phyloP scores from a whole-genome alignment of 805 yeast genomes.

The Kodamaea restingae region DNA sequence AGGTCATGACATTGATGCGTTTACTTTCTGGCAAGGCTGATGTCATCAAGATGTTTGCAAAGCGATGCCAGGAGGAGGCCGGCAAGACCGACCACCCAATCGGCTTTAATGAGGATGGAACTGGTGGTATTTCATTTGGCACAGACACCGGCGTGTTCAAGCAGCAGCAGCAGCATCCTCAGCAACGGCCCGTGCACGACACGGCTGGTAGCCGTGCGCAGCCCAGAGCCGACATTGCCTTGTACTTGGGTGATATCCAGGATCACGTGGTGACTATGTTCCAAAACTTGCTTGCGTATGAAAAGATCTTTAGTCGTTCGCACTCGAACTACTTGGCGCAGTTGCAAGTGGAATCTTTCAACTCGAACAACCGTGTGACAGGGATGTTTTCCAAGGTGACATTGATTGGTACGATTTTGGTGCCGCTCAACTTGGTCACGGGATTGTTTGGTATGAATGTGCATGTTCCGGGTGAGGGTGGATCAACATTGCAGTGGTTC shows the following conservation, averaged over 20 bases:
- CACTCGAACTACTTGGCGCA: constrained; percentile 30
- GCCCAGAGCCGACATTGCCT: constrained; percentile 29
- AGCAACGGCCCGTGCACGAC: constrained; percentile 1
- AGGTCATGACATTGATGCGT: constrained; percentile 29
- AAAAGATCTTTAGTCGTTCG: constrained; percentile 25
- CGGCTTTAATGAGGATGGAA: constrained; percentile 12
- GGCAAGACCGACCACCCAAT: constrained; percentile 12
- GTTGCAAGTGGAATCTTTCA: constrained; percentile 27
- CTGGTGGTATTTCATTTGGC: constrained; percentile 31
- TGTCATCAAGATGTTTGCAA: constrained; percentile 28
- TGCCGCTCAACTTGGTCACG: constrained; percentile 26
- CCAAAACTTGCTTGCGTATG: constrained; percentile 27
- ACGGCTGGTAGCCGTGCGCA: constrained; percentile 17
- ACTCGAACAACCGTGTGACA: constrained; percentile 23
- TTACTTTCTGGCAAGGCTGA: constrained; percentile 28
- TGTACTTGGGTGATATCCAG: constrained; percentile 28
- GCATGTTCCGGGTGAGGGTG: constrained; percentile 19
- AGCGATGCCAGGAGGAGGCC: constrained; percentile 27
- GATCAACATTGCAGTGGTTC: constrained; percentile 15
- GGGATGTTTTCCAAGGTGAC: constrained; percentile 26
- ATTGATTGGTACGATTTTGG: constrained; percentile 24
- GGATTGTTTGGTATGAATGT: constrained; percentile 30
- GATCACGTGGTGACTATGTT: constrained; percentile 31
- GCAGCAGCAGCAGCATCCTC: constrained; percentile 2
- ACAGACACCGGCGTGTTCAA: constrained; percentile 14